Evolutionary conservation across 1,284 basidiomycete species (phyloP).

Genomic region (Pseudozyma pruni): DNA sequence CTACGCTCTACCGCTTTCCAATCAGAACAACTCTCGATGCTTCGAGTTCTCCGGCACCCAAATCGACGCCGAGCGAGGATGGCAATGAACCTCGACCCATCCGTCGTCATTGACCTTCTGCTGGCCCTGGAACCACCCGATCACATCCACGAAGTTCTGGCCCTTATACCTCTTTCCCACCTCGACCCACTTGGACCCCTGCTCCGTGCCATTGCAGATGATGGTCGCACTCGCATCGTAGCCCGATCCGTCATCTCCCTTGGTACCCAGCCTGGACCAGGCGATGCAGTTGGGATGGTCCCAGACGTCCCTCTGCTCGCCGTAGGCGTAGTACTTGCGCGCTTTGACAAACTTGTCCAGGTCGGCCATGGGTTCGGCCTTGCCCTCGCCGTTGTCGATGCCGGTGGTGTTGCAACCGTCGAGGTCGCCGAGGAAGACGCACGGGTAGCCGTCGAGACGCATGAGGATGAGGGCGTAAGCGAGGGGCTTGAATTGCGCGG

Average conservation of each 20-base stretch:
- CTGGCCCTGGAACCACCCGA: conserved; percentile 54
- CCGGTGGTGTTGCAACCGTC: conserved; percentile 70
- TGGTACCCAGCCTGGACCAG: conserved; percentile 49
- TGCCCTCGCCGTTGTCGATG: conserved; percentile 64
- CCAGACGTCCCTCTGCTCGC: conserved; percentile 69
- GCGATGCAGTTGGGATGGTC: conserved; percentile 56
- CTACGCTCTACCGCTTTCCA: background rate
- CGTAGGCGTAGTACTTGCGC: conserved; percentile 72
- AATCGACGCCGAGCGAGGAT: conserved; percentile 37
- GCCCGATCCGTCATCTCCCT: conserved; percentile 28
- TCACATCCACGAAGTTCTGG: conserved; percentile 52
- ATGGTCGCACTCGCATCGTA: conserved; percentile 57
- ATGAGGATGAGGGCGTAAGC: conserved; percentile 87
- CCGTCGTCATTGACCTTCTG: conserved; percentile 53
- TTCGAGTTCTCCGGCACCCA: conserved; percentile 55
- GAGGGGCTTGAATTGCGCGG: conserved; percentile 73
- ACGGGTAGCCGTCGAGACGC: conserved; percentile 86
- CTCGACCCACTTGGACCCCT: conserved; percentile 55
- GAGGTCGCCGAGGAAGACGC: conserved; percentile 91
- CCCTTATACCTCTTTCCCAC: conserved; percentile 48
- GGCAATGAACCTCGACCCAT: conserved; percentile 51
- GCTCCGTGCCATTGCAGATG: conserved; percentile 49
- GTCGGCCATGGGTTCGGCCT: conserved; percentile 62
- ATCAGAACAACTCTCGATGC: conserved; percentile 35
- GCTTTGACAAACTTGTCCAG: conserved; percentile 71